Base-by-base conservation (phyloP, 164 flowering plant species). In the Magnolia sinica region DNA sequence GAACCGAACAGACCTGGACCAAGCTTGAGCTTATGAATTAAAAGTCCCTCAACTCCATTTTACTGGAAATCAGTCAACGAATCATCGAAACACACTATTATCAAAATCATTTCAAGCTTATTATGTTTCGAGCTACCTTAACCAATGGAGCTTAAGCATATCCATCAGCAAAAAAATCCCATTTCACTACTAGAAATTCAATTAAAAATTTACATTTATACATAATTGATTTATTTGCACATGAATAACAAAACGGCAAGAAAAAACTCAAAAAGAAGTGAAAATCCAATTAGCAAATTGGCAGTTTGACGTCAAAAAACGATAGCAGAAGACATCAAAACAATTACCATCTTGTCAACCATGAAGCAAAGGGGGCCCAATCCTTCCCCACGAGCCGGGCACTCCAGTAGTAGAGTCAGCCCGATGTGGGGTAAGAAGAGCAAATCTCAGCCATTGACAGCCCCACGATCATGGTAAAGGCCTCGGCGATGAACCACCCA, bases 291-390 rank as follows among this genome's bases (percentile, higher is more conserved):
- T 51, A 51, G 1, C 6, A 64, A 65, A 50, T 23, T 49, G 24
- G 6, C 24, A 23, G 24, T 23, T 23, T 23, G 24, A 23, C 24
- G 24, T 23, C 1, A 23, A 23, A 23, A 23, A 64, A 61, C 3
- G 20, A 55, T 24, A 76, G 45, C 68, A 66, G 29, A 50, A 10
- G 8, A 20, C 18, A 45, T 37, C 20, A 24, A 59, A 52, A 73
- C 29, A 52, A 55, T 85, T 90, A 95, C 99, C 99, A 93, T 86
- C 99, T 96, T 66, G 99, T 95, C 71, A 92, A 76, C 98, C 98
- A 95, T 0, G 99, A 90, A 49, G 98, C 99, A 83, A 93, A 93
- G 50, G 99, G 97, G n/a, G 99, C 98, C 98, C 97, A 95, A 22
- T 23, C 8, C 2, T 89, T 91, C 64, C 98, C 97, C 78, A 96